Conservation (phyloP, 805 yeast species). For the Candida pini region DNA sequence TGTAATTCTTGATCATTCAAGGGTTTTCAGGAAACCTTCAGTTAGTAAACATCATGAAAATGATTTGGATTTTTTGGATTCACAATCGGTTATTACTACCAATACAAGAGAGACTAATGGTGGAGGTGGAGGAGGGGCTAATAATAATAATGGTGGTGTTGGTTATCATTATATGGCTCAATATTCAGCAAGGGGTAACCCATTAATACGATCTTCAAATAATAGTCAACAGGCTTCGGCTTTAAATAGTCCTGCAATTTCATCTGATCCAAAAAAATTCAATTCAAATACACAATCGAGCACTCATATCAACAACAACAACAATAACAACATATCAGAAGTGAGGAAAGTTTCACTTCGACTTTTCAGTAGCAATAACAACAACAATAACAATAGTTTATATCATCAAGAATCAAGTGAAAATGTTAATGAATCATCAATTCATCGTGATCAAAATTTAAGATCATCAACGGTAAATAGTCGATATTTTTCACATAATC, state of each 20-base stretch:
- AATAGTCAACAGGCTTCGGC: too few relatives aligned
- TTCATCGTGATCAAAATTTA: too few relatives aligned
- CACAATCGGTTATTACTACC: constrained; percentile 11
- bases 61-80: constrained; percentile 18
- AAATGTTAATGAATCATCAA: neutral
- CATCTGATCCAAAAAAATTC: constrained; percentile 8
- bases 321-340: constrained; percentile 21
- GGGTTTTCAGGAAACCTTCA: constrained; percentile 10
- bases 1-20: constrained; percentile 5
- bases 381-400: neutral
- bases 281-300: too few relatives aligned
- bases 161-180: too few relatives aligned
- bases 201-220: too few relatives aligned
- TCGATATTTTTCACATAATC: constrained; percentile 9
- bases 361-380: constrained; percentile 13
- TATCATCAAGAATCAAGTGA: too few relatives aligned
- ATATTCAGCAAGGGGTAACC: too few relatives aligned
- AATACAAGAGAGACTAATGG: constrained; percentile 2
- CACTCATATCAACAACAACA: too few relatives aligned
- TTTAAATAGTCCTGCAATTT: too few relatives aligned
- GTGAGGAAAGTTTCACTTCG: constrained; percentile 26
- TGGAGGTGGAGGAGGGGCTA: neutral
- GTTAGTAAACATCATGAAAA: constrained; percentile 7
- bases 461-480: too few relatives aligned
- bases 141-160: too few relatives aligned